Conservation (phyloP, 2,329 filamentous ascomycete genomes). For the Ascochyta lentis region DNA sequence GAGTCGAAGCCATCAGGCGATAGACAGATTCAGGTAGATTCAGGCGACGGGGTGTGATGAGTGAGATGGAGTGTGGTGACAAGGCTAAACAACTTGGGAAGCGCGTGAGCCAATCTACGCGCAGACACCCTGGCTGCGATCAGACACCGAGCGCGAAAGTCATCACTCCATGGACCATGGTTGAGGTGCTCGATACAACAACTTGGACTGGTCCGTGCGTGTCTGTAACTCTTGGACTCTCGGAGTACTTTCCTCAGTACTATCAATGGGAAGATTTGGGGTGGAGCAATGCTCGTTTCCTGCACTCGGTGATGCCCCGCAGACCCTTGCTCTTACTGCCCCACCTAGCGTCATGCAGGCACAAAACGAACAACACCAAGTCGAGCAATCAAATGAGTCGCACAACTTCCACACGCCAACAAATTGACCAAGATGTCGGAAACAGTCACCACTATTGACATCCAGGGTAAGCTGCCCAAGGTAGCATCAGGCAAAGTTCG, state of each 20-base stretch:
- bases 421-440: constrained; percentile 18
- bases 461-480: constrained; percentile 50
- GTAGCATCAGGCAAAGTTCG: constrained; percentile 76
- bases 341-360: constrained; percentile 26
- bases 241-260: neutral
- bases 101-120: constrained; percentile 8
- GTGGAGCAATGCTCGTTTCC: neutral
- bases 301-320: constrained; percentile 6
- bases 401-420: constrained; percentile 8
- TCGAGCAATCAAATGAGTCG: constrained; percentile 12
- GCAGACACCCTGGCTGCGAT: constrained; percentile 12
- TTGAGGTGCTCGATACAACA: neutral
- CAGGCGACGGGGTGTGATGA: constrained; percentile 2
- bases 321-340: constrained; percentile 7
- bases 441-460: constrained; percentile 40
- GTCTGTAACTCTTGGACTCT: neutral
- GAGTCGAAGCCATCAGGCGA: constrained; percentile 37
- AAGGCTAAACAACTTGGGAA: constrained; percentile 1
- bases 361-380: constrained; percentile 25
- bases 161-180: neutral
- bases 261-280: neutral
- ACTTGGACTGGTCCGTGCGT: neutral
- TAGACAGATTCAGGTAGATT: neutral
- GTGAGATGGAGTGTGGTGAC: constrained; percentile 14
- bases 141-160: neutral